Evolutionary conservation across 75 land plant genomes (phyloP).

Genomic region (Ceratopteris richardii): DNA sequence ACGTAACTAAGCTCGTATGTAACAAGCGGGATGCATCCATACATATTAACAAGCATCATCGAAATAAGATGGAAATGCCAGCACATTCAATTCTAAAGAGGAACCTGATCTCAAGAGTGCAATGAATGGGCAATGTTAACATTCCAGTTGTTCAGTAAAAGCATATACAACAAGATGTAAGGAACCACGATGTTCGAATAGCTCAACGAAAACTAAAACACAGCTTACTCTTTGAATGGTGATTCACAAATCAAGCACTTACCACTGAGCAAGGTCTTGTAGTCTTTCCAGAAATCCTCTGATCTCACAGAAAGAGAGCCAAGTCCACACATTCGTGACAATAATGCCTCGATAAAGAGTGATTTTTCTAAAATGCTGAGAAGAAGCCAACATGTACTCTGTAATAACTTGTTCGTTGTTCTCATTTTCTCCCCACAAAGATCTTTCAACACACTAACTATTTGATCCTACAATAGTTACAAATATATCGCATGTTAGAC

Average conservation of each 20-base stretch:
- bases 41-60: too few relatives aligned
- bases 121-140: too few relatives aligned
- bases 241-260: slow-evolving; percentile 1
- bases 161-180: too few relatives aligned
- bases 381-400: slow-evolving; percentile 45
- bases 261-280: slow-evolving; percentile 61
- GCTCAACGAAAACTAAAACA: too few relatives aligned
- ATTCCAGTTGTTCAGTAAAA: too few relatives aligned
- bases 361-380: slow-evolving; percentile 70
- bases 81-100: too few relatives aligned
- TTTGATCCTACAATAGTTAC: slow-evolving; percentile 59
- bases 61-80: too few relatives aligned
- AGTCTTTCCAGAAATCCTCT: slow-evolving; percentile 74
- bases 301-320: slow-evolving; percentile 52
- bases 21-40: too few relatives aligned
- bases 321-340: slow-evolving; percentile 68
- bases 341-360: slow-evolving; percentile 67
- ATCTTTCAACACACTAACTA: slow-evolving; percentile 44
- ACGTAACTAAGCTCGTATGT: too few relatives aligned
- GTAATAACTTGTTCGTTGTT: slow-evolving; percentile 19
- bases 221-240: too few relatives aligned
- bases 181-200: too few relatives aligned
- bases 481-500: slow-evolving; percentile 5
- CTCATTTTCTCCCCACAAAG: slow-evolving; percentile 31
- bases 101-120: too few relatives aligned